Evolutionary conservation across 352 stramenopile species (phyloP), one percentile per base, ranked within the genome.

Genomic region (Phytophthora niederhauseri): DNA sequence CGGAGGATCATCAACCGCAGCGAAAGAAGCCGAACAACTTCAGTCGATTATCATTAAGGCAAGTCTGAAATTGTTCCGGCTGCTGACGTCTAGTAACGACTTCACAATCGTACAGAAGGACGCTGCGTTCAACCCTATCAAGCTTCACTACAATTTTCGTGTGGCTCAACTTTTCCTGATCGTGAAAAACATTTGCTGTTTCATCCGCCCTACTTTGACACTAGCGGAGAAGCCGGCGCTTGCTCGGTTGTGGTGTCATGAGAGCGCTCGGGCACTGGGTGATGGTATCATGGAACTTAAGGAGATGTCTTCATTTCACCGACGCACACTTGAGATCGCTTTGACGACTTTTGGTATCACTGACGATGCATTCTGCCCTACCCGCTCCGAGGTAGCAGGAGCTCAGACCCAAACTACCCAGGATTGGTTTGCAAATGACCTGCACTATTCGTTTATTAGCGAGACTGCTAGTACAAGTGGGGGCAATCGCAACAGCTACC

Each of bases 171-270:
- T 94, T 4, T 72, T 89, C 9, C 55, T 73, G 1, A 50, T 94
- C 6, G 56, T 91, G 0, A 72, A 75, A 28, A 76, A 57, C 24
- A 76, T 90, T 8, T 91, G 66, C 57, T 79, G 66, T 43, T 72
- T 84, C 11, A 65, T 72, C 17, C 76, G 65, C 7, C 61, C 77
- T n/a, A 57, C 68, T 2, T 30, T 84, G 6, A 58, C 72, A 1
- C 43, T 83, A 3, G 61, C 70, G 1, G 84, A 92, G 15, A 93
- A 92, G 54, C 61, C 78, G 0, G 36, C 65, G 3, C 43, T 93
- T 1, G 79, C 82, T 53, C 81, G 87, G 14, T 68, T 92, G 8
- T 94, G 87, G 87, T 91, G 84, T 58, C 87, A 94, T 54, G 87
- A 94, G 67, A 81, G 70, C 9, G 66, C 77, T 3, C 80, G 87